Percentiles rank a stretch among this genome's conserved stretches.
phyloP scores from a whole-genome alignment of 805 yeast genomes.

The Myxozyma neotropica region DNA sequence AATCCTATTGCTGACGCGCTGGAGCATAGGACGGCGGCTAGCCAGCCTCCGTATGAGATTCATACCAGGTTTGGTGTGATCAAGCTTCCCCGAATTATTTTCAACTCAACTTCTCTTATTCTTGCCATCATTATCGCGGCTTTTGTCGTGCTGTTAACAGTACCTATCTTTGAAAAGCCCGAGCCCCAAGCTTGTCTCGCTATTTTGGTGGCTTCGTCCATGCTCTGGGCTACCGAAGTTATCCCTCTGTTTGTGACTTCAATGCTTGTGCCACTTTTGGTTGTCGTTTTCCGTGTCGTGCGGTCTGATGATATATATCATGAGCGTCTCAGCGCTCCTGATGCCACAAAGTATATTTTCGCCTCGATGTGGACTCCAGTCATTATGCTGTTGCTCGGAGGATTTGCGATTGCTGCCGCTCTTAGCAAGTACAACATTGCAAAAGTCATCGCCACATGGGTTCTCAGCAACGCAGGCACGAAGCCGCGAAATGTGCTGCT shows the following conservation, averaged over 20 bases:
- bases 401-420: slow-evolving; percentile 94
- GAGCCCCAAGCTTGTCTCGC: slow-evolving; percentile 82
- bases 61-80: slow-evolving; percentile 29
- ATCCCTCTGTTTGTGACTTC: slow-evolving; percentile 92
- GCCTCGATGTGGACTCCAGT: slow-evolving; percentile 95
- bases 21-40: slow-evolving; percentile 13
- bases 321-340: slow-evolving; percentile 59
- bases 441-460: slow-evolving; percentile 76
- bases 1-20: slow-evolving; percentile 31
- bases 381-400: slow-evolving; percentile 85
- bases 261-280: slow-evolving; percentile 74
- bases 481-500: slow-evolving; percentile 76
- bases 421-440: slow-evolving; percentile 89
- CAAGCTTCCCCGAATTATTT: slow-evolving; percentile 44
- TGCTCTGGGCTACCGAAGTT: slow-evolving; percentile 92
- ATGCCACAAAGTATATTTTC: slow-evolving; percentile 77
- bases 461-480: slow-evolving; percentile 81
- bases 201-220: slow-evolving; percentile 73
- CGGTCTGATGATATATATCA: slow-evolving; percentile 55
- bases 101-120: slow-evolving; percentile 49
- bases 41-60: slow-evolving; percentile 20
- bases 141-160: slow-evolving; percentile 52
- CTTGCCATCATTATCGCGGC: slow-evolving; percentile 52
- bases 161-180: slow-evolving; percentile 54
- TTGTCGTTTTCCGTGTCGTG: slow-evolving; percentile 70